Percentiles rank a stretch among this genome's conserved stretches.
phyloP scores from a whole-genome alignment of 495 filamentous ascomycete genomes.

The Tetracladium setigerum region DNA sequence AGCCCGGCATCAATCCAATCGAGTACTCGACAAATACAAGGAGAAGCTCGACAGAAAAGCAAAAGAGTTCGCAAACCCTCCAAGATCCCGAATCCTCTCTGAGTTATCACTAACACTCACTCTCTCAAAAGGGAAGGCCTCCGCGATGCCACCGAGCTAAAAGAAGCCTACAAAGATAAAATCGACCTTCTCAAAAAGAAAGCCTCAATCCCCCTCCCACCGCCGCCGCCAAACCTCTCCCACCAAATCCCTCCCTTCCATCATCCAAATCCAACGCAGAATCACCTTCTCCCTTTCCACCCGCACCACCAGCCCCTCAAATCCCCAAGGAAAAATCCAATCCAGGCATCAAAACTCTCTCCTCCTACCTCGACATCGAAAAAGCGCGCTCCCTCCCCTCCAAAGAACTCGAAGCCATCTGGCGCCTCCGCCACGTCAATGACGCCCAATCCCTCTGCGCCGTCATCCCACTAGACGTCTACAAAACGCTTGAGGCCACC shows the following conservation, averaged over 20 bases:
- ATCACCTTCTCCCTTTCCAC: slow-evolving; percentile 19
- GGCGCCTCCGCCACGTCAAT: slow-evolving; percentile 79
- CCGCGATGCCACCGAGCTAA: slow-evolving; percentile 64
- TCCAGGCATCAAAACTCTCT: slow-evolving; percentile 69
- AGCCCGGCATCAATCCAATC: slow-evolving; percentile 51
- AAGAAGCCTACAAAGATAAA: slow-evolving; percentile 74
- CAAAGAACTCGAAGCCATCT: slow-evolving; percentile 81
- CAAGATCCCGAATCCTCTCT: not conserved
- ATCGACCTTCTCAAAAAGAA: slow-evolving; percentile 47
- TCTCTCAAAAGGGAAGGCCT: slow-evolving; percentile 63
- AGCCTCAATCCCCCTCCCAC: slow-evolving; percentile 23
- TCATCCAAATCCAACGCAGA: not conserved
- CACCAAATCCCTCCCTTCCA: slow-evolving; percentile 28
- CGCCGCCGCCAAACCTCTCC: slow-evolving; percentile 10
- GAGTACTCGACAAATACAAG: slow-evolving; percentile 75
- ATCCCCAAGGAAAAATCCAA: slow-evolving; percentile 26
- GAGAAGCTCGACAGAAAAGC: slow-evolving; percentile 82
- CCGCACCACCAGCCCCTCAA: slow-evolving; percentile 27
- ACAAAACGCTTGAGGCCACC: slow-evolving; percentile 53
- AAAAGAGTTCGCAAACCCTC: slow-evolving; percentile 44
- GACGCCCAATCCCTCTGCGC: slow-evolving; percentile 71
- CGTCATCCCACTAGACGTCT: slow-evolving; percentile 64
- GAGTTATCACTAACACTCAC: slow-evolving; percentile 4
- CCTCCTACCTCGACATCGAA: slow-evolving; percentile 72
- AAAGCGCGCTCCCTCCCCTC: slow-evolving; percentile 65